Evolutionary conservation across 2,329 filamentous ascomycete genomes (phyloP).

Genomic region (Aspergillus caelatus): DNA sequence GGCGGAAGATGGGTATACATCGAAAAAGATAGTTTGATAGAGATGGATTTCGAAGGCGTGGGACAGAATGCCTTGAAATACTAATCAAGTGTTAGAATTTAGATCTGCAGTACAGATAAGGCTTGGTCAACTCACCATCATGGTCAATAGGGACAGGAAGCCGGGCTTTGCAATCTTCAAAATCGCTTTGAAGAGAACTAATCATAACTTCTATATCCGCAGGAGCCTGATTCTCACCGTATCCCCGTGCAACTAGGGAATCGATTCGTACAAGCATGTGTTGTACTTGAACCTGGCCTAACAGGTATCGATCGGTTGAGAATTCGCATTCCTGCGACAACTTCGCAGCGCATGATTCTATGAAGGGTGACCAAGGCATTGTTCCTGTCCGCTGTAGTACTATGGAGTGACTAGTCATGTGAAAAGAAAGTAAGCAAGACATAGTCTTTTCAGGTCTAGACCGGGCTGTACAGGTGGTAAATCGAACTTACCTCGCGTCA

Average conservation of each 20-base stretch:
- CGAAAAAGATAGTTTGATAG: not conserved
- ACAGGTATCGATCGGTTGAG: slow-evolving; percentile 4
- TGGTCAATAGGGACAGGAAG: slow-evolving; percentile 3
- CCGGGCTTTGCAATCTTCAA: slow-evolving; percentile 6
- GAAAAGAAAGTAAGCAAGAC: not conserved
- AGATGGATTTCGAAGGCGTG: not conserved
- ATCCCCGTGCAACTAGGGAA: slow-evolving; percentile 4
- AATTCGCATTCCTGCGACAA: slow-evolving; percentile 7
- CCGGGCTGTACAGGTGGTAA: not conserved
- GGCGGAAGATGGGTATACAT: not conserved
- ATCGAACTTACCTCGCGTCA: slow-evolving; percentile 6
- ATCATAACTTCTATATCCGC: slow-evolving; percentile 5
- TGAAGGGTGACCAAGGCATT: slow-evolving; percentile 6
- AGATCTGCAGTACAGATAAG: not conserved
- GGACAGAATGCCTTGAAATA: not conserved
- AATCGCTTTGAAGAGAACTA: slow-evolving; percentile 6
- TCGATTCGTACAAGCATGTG: slow-evolving; percentile 4
- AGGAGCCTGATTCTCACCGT: slow-evolving; percentile 3
- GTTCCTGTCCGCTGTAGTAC: slow-evolving; percentile 5
- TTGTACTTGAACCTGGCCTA: slow-evolving; percentile 1
- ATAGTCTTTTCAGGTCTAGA: not conserved
- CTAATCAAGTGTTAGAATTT: not conserved
- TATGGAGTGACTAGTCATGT: not conserved
- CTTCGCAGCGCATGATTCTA: slow-evolving; percentile 7
- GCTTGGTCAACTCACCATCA: not conserved